phyloP scores from a whole-genome alignment of 1,284 basidiomycete genomes.

The Cutaneotrichosporon dermatis region DNA sequence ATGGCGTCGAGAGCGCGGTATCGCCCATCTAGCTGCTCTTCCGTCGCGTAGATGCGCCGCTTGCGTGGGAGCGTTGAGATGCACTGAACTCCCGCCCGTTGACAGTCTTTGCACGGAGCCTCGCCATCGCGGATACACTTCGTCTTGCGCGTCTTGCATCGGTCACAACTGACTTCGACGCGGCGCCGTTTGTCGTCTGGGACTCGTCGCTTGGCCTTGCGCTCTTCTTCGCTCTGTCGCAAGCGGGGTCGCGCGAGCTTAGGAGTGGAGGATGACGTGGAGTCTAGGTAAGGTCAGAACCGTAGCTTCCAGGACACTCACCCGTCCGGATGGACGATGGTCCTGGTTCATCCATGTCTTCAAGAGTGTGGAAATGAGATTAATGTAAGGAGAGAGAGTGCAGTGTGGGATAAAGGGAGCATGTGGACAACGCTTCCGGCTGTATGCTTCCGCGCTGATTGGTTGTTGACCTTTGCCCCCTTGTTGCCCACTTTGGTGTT shows the following conservation, averaged over 20 bases:
- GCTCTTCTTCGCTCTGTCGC: background rate
- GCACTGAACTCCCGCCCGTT: conserved; percentile 15
- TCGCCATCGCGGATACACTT: conserved; percentile 14
- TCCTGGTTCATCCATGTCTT: too few relatives aligned
- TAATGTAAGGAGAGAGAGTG: too few relatives aligned
- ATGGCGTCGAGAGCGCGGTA: conserved; percentile 15
- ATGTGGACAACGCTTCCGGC: too few relatives aligned
- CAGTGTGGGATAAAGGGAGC: too few relatives aligned
- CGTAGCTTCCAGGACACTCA: too few relatives aligned
- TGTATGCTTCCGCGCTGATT: too few relatives aligned
- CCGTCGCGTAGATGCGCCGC: conserved; percentile 8
- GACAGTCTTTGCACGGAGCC: conserved; percentile 16
- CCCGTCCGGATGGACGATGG: too few relatives aligned
- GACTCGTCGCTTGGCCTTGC: background rate
- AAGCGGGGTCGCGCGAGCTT: background rate
- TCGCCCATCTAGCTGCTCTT: conserved; percentile 3
- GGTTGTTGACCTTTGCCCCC: too few relatives aligned
- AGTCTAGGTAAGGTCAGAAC: too few relatives aligned
- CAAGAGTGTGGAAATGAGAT: too few relatives aligned
- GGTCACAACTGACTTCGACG: conserved; percentile 14
- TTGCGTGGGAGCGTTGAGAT: conserved; percentile 15
- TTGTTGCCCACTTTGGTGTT: too few relatives aligned
- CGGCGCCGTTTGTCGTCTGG: background rate
- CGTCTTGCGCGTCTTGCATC: conserved; percentile 19
- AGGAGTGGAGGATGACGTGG: too few relatives aligned